A percentile compares a stretch with the other conserved stretches of the same genome.
These are phyloP conservation scores for Licmophora abbreviata DNA, from an alignment of 108 stramenopile genomes.

Conservation along the genomic window DNA sequence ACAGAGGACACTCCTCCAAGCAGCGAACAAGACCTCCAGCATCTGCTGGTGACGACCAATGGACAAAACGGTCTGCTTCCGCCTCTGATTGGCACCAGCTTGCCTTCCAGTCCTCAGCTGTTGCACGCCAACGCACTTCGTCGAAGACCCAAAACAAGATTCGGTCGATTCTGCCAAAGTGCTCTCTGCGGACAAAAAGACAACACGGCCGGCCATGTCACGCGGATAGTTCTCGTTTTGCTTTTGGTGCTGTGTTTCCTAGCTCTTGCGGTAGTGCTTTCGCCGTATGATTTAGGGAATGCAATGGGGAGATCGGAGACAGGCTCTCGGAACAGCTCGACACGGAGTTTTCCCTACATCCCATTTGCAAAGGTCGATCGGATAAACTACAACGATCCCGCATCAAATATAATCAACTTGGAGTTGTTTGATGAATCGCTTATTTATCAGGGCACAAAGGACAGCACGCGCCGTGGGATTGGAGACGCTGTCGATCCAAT, in stretches of 20 bases:
- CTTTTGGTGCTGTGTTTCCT: constrained; percentile 6
- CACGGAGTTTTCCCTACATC: constrained; percentile 3
- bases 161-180: not conserved
- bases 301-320: not conserved
- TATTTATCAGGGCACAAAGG: not conserved
- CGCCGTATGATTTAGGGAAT: constrained; percentile 4
- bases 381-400: constrained; percentile 52
- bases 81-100: not conserved
- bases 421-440: constrained; percentile 36
- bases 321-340: not conserved
- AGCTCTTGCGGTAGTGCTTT: constrained; percentile 6
- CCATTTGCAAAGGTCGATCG: constrained; percentile 53
- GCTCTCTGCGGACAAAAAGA: not conserved
- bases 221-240: constrained; percentile 7
- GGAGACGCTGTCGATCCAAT: constrained; percentile 24
- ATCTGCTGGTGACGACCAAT: constrained; percentile 17
- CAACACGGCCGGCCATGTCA: not conserved
- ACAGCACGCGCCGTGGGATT: constrained; percentile 6
- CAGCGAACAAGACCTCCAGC: constrained; percentile 12
- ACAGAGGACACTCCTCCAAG: constrained; percentile 22
- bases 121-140: not conserved
- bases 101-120: not conserved
- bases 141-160: no score
- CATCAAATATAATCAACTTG: constrained; percentile 43
- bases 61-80: not conserved